These are phyloP conservation scores for Neobulgaria alba DNA, from an alignment of 2,329 filamentous ascomycete species.

Conservation along the genomic window DNA sequence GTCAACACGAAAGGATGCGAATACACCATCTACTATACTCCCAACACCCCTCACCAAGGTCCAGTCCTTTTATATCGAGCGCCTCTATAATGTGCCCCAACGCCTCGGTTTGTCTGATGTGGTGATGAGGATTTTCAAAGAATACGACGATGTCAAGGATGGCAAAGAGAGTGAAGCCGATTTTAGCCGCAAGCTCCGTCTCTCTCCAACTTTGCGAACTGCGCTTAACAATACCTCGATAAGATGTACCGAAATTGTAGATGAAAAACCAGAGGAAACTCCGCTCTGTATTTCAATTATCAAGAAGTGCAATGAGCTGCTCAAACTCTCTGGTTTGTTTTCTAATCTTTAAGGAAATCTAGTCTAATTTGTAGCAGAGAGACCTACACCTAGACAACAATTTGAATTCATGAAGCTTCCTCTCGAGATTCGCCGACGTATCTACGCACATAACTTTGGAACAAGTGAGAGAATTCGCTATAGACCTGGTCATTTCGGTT, in stretches of 20 bases:
- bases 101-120: neutral
- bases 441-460: neutral
- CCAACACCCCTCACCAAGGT: neutral
- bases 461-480: neutral
- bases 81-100: neutral
- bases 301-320: neutral
- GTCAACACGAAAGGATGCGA: neutral
- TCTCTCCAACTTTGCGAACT: neutral
- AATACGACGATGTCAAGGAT: neutral
- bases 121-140: neutral
- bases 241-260: neutral
- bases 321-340: neutral
- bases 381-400: too few species aligned
- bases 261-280: neutral
- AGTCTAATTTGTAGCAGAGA: too few species aligned
- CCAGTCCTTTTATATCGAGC: neutral
- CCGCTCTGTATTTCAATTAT: neutral
- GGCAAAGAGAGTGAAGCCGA: neutral
- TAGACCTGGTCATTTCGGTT: neutral
- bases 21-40: neutral
- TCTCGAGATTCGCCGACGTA: neutral
- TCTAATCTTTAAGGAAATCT: too few species aligned
- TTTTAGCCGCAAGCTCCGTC: neutral
- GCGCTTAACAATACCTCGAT: neutral
- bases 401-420: neutral